These are phyloP conservation scores for Annulohypoxylon nitens DNA, from an alignment of 495 filamentous ascomycete species.

Conservation along the genomic window DNA sequence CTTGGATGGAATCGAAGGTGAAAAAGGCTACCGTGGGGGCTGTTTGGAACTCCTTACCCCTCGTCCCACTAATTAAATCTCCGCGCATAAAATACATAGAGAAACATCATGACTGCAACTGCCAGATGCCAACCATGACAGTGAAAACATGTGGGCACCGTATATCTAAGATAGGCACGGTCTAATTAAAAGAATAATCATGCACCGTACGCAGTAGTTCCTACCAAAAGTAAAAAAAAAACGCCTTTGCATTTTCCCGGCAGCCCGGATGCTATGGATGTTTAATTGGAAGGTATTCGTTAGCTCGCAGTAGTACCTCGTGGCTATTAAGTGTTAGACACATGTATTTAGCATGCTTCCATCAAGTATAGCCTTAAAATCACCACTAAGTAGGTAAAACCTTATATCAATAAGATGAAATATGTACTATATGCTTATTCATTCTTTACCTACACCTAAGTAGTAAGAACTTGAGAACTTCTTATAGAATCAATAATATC, in stretches of 20 bases:
- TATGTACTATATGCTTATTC: too few species aligned
- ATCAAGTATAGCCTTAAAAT: too few species aligned
- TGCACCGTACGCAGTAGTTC: neutral
- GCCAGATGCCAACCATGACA: neutral
- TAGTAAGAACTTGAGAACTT: too few species aligned
- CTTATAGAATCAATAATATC: neutral
- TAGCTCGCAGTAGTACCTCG: neutral
- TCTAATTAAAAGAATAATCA: neutral
- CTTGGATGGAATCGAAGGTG: neutral
- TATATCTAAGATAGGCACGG: neutral
- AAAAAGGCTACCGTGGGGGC: conserved; percentile 31
- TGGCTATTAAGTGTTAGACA: too few species aligned
- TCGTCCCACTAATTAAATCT: conserved; percentile 45
- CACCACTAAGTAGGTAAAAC: too few species aligned
- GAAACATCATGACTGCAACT: too few species aligned
- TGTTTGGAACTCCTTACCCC: conserved; percentile 35
- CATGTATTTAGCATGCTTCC: too few species aligned
- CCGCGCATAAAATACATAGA: conserved; percentile 31
- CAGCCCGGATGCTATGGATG: neutral
- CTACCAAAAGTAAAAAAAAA: neutral
- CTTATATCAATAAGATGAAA: too few species aligned
- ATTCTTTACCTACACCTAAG: too few species aligned
- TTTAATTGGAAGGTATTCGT: neutral
- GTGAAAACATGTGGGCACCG: neutral
- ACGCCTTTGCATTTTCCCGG: neutral